Conservation (phyloP, 1,139 yeast genomes). For the Yamadazyma kanchanaburiensis region DNA sequence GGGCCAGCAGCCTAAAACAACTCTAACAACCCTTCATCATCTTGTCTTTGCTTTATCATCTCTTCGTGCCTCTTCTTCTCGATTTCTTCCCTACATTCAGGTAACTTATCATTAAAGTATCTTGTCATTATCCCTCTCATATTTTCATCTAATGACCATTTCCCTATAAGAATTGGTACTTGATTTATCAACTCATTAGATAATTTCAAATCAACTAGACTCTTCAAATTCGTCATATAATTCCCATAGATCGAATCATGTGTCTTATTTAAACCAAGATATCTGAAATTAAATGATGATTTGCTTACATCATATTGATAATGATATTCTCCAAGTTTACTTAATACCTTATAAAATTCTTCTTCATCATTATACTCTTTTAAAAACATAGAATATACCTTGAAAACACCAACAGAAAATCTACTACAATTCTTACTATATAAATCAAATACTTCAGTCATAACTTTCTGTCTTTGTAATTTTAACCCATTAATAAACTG, state of each 20-base stretch:
- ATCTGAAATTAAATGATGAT: constrained; percentile 25
- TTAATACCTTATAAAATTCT: constrained; percentile 21
- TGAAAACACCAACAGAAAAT: constrained; percentile 25
- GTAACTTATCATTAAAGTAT: constrained; percentile 18
- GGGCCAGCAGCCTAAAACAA: constrained; percentile 25
- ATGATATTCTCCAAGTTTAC: constrained; percentile 19
- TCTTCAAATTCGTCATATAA: constrained; percentile 24
- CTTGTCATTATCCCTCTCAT: constrained; percentile 22
- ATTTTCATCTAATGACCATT: constrained; percentile 34
- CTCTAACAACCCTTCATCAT: constrained; percentile 32
- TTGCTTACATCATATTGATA: constrained; percentile 17
- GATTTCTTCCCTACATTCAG: constrained; percentile 20
- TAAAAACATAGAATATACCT: constrained; percentile 20
- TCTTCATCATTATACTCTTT: constrained; percentile 17
- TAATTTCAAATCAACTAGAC: constrained; percentile 29
- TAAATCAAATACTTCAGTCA: constrained; percentile 33
- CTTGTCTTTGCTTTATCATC: constrained; percentile 24
- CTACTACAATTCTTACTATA: constrained; percentile 21
- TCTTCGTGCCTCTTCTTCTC: constrained; percentile 27
- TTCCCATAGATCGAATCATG: constrained; percentile 9
- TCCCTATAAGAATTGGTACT: constrained; percentile 27
- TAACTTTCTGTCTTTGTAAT: constrained; percentile 22
- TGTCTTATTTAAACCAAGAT: constrained; percentile 7
- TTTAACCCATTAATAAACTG: constrained; percentile 23
- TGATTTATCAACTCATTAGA: constrained; percentile 18